These are phyloP conservation scores for Cavenderia fasciculata DNA, from an alignment of 78 protist genomes.

Conservation along the genomic window DNA sequence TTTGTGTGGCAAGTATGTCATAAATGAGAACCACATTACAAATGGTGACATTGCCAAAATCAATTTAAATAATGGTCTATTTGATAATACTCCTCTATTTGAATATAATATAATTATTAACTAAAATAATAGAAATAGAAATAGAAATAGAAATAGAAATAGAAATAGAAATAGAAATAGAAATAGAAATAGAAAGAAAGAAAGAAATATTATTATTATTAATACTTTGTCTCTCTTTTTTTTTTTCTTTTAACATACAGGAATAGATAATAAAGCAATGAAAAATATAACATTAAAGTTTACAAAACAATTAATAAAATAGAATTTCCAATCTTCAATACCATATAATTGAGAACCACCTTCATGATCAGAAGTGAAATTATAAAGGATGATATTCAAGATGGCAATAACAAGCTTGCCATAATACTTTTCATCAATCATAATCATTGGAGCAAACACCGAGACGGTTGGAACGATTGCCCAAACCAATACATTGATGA, in stretches of 20 bases:
- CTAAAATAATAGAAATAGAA: not conserved
- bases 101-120: not conserved
- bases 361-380: slow-evolving; percentile 28
- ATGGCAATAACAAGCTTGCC: slow-evolving; percentile 71
- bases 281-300: slow-evolving; percentile 82
- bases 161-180: too few species aligned
- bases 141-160: too few species aligned
- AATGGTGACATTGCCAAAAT: slow-evolving; percentile 19
- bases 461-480: slow-evolving; percentile 4
- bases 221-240: too few species aligned
- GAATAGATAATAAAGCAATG: slow-evolving; percentile 46
- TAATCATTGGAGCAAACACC: slow-evolving; percentile 44
- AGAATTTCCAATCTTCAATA: slow-evolving; percentile 76
- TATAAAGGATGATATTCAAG: slow-evolving; percentile 80
- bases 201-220: too few species aligned
- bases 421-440: slow-evolving; percentile 80
- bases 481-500: slow-evolving; percentile 26
- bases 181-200: too few species aligned
- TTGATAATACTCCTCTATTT: not conserved
- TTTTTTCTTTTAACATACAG: too few species aligned
- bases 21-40: slow-evolving; percentile 80
- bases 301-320: slow-evolving; percentile 76
- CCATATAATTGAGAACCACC: slow-evolving; percentile 85
- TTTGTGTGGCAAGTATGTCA: slow-evolving; percentile 87
- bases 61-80: not conserved